phyloP scores from a whole-genome alignment of 768 basidiomycete genomes.

The Phylloporus scabripes region DNA sequence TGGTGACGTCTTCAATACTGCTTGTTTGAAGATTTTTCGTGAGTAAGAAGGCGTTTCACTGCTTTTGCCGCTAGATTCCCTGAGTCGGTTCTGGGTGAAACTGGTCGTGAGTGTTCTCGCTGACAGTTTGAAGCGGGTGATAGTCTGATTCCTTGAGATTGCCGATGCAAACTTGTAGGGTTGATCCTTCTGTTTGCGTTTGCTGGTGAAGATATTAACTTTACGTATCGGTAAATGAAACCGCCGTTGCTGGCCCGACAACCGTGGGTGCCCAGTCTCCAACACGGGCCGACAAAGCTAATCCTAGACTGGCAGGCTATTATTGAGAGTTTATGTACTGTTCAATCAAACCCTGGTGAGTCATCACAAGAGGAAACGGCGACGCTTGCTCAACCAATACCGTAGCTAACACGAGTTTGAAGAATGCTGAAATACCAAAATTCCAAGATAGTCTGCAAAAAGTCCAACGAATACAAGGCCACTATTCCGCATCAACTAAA shows the following conservation, averaged over 20 bases:
- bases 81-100: conserved; percentile 3
- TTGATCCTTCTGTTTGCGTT: not conserved
- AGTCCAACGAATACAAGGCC: conserved; percentile 22
- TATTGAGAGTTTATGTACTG: conserved; percentile 1
- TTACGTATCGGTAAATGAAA: conserved; percentile 5
- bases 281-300: not conserved
- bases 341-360: conserved; percentile 13
- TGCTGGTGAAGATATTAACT: not conserved
- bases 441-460: conserved; percentile 15
- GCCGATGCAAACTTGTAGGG: not conserved
- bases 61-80: conserved; percentile 1
- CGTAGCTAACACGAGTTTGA: not conserved
- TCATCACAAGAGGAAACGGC: conserved; percentile 4
- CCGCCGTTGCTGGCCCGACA: not conserved
- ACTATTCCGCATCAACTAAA: conserved; percentile 11
- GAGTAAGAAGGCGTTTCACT: conserved; percentile 10
- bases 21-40: not conserved
- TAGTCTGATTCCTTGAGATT: not conserved
- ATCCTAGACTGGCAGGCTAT: conserved; percentile 3
- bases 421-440: conserved; percentile 10
- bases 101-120: not conserved
- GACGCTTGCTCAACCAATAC: not conserved
- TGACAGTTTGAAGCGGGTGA: not conserved
- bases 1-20: not conserved
- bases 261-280: conserved; percentile 10